Evolutionary conservation across 208 protist species (phyloP).

Genomic region (Herpetomonas samuelpessoai): DNA sequence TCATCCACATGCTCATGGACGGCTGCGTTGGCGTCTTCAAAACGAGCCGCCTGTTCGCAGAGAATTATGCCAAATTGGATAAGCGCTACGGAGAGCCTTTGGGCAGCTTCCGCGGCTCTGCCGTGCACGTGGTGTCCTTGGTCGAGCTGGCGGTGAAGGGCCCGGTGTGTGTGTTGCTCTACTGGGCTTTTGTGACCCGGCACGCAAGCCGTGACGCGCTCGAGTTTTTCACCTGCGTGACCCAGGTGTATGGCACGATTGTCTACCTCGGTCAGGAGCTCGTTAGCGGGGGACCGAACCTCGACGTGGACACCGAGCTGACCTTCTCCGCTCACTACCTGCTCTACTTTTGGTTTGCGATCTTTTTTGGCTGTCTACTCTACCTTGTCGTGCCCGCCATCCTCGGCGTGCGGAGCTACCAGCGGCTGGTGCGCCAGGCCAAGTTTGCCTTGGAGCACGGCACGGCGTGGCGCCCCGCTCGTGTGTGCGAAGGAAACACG

Average conservation of each 20-base stretch:
- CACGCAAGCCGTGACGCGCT: slow-evolving; percentile 54
- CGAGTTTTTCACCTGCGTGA: slow-evolving; percentile 71
- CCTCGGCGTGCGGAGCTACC: slow-evolving; percentile 50
- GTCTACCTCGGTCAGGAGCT: slow-evolving; percentile 64
- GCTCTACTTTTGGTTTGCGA: slow-evolving; percentile 70
- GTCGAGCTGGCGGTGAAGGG: slow-evolving; percentile 60
- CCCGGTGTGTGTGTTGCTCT: slow-evolving; percentile 66
- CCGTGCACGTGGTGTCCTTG: slow-evolving; percentile 64
- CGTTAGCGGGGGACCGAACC: slow-evolving; percentile 51
- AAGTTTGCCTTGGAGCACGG: slow-evolving; percentile 18
- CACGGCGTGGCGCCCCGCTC: background rate
- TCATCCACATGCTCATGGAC: slow-evolving; percentile 76
- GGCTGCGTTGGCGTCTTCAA: slow-evolving; percentile 70
- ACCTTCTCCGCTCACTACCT: slow-evolving; percentile 47
- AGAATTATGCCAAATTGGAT: slow-evolving; percentile 71
- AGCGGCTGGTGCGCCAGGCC: slow-evolving; percentile 30
- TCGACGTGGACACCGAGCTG: slow-evolving; percentile 62
- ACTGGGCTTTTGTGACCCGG: slow-evolving; percentile 47
- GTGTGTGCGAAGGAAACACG: too few relatives aligned
- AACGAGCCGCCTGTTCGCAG: slow-evolving; percentile 42
- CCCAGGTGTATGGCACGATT: slow-evolving; percentile 63
- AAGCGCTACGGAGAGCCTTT: slow-evolving; percentile 45
- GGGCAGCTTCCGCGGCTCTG: slow-evolving; percentile 38
- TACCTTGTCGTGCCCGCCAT: slow-evolving; percentile 53
- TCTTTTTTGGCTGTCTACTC: slow-evolving; percentile 53